A percentile compares a stretch with the other conserved stretches of the same genome.
phyloP scores from a whole-genome alignment of 805 yeast genomes.

The Cephaloascus albidus region DNA sequence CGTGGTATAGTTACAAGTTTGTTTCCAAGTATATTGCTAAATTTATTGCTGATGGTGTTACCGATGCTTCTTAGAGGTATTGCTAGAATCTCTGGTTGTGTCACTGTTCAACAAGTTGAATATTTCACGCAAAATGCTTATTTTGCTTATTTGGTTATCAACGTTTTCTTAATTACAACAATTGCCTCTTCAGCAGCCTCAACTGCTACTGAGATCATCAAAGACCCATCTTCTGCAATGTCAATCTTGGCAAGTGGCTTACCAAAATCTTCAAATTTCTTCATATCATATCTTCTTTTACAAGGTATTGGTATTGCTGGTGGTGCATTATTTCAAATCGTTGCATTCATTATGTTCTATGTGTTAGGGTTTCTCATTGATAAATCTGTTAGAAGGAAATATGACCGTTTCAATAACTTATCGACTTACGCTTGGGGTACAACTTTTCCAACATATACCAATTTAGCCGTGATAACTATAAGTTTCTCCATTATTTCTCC shows the following conservation, averaged over 20 bases:
- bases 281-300: constrained; percentile 54
- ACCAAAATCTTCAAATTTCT: constrained; percentile 69
- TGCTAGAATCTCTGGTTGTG: constrained; percentile 53
- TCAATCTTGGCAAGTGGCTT: constrained; percentile 51
- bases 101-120: constrained; percentile 50
- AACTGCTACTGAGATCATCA: constrained; percentile 51
- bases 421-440: constrained; percentile 64
- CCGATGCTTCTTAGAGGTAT: constrained; percentile 57
- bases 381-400: constrained; percentile 58
- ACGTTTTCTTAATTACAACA: constrained; percentile 64
- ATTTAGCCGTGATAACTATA: constrained; percentile 58
- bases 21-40: constrained; percentile 57
- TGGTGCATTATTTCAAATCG: constrained; percentile 56
- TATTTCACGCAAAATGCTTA: constrained; percentile 57
- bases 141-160: constrained; percentile 63
- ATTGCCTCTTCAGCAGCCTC: constrained; percentile 66
- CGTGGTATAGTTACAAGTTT: constrained; percentile 61
- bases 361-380: constrained; percentile 50
- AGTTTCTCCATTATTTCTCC: constrained; percentile 76
- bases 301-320: constrained; percentile 64
- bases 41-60: constrained; percentile 55
- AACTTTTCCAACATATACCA: constrained; percentile 65
- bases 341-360: constrained; percentile 49
- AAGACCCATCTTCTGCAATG: constrained; percentile 52
- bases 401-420: constrained; percentile 45